Evolutionary conservation across 2,329 filamentous ascomycete genomes (phyloP).

Genomic region (Macrophomina pseudophaseolina): DNA sequence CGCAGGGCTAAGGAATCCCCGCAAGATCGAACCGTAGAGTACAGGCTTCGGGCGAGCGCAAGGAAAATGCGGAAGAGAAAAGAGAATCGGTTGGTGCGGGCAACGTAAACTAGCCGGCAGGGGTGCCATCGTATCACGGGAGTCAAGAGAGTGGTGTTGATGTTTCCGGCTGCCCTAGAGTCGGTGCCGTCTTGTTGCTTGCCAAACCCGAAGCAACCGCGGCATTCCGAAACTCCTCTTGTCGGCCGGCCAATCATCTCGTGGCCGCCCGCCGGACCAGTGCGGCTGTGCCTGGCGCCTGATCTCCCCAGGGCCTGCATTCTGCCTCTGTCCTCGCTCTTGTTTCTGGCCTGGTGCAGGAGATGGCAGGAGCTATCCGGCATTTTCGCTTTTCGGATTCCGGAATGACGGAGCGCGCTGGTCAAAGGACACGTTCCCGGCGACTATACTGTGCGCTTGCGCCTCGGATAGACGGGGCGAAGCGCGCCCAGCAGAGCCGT

Average conservation of each 20-base stretch:
- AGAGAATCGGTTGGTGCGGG: neutral
- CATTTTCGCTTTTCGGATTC: slow-evolving; percentile 3
- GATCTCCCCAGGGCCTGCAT: neutral
- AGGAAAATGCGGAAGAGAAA: neutral
- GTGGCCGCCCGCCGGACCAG: neutral
- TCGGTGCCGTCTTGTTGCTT: neutral
- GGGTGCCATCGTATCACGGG: slow-evolving; percentile 4
- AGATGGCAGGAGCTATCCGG: slow-evolving; percentile 2
- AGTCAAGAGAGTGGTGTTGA: slow-evolving; percentile 8
- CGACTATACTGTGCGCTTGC: neutral
- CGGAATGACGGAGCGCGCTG: neutral
- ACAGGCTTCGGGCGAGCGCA: slow-evolving; percentile 7
- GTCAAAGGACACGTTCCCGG: neutral
- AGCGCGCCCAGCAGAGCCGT: neutral
- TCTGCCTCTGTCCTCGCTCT: neutral
- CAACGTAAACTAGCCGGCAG: neutral
- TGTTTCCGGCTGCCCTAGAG: slow-evolving; percentile 5
- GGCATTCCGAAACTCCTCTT: slow-evolving; percentile 3
- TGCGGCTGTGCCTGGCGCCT: slow-evolving; percentile 18
- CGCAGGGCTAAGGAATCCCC: slow-evolving; percentile 10
- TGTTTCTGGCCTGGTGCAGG: neutral
- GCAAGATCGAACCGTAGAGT: neutral
- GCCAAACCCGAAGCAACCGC: slow-evolving; percentile 4
- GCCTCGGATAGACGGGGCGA: slow-evolving; percentile 14
- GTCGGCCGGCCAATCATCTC: neutral